Evolutionary conservation across 2,329 filamentous ascomycete species (phyloP), one percentile per base, ranked within the genome.

Genomic region (Alternaria sp.): DNA sequence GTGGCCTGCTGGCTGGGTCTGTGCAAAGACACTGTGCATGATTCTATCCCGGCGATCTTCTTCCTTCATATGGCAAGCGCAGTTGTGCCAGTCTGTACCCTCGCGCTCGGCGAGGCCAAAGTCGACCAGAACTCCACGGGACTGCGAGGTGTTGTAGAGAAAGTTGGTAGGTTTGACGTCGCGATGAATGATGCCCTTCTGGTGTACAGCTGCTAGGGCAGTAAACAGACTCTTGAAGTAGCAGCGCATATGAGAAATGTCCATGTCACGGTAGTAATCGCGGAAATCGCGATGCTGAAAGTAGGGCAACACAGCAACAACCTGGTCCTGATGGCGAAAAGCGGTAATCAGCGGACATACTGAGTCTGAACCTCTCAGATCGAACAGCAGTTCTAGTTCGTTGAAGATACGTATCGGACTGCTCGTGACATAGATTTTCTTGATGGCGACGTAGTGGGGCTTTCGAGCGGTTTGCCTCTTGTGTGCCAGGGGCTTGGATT

Each of bases 151-250:
- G 65, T 96, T 92, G 79, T 98, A 98, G 37, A 98, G 85, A 70
- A 98, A 98, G 74, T 98, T 98, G 23, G 96, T 99, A 5, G 95
- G 95, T 74, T 98, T 98, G 75, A 98, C 97, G 73, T 98, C 93
- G 63, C 93, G 88, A 75, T 99, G 95, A 21, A 99, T 85, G 59
- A 99, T 98, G 39, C 86, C 85, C 71, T 91, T 87, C 5, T 86
- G 84, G 77, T 99, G 95, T 4, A 97, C 93, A 39, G 91, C 90
- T 45, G 86, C 84, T 10, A 99, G 83, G 0, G 93, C 95, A 1
- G 88, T 90, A 75, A 99, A 95, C 4, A 99, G 85, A 42, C 91
- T 94, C 33, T 89, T 86, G 69, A 99, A 90, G 78, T 99, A 99
- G 71, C 95, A 86, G 55, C 90, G 87, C 81, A 97, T 96, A 71